phyloP scores from a whole-genome alignment of 148 eudicot genomes.

The Beta vulgaris region DNA sequence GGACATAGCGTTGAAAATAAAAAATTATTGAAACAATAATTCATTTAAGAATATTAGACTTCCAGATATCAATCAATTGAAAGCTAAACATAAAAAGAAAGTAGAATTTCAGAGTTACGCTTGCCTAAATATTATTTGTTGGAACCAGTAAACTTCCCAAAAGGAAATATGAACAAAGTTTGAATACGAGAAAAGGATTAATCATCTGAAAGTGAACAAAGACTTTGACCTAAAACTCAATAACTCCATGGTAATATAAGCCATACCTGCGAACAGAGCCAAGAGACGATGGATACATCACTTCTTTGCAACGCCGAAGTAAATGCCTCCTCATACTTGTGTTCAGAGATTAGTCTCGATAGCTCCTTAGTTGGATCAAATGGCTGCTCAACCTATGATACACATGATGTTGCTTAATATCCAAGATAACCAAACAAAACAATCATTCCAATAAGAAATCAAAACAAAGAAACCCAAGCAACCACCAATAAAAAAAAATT shows the following conservation, averaged over 20 bases:
- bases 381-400: slow-evolving; percentile 73
- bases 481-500: slow-evolving; percentile 2
- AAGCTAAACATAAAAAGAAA: too few relatives aligned
- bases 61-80: too few relatives aligned
- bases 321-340: slow-evolving; percentile 89
- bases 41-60: too few relatives aligned
- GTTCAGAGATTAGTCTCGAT: slow-evolving; percentile 74
- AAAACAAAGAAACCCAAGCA: background rate
- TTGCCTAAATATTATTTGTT: too few relatives aligned
- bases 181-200: too few relatives aligned
- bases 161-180: too few relatives aligned
- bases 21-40: too few relatives aligned
- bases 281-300: slow-evolving; percentile 85
- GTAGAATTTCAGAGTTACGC: too few relatives aligned
- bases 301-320: slow-evolving; percentile 91
- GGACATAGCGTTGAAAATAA: too few relatives aligned
- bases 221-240: background rate
- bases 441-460: background rate
- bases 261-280: slow-evolving; percentile 95
- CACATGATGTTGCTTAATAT: slow-evolving; percentile 11
- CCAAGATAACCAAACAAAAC: slow-evolving; percentile 8
- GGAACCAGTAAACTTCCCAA: too few relatives aligned
- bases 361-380: slow-evolving; percentile 84
- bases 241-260: background rate
- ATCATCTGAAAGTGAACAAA: background rate